Evolutionary conservation across 768 basidiomycete species (phyloP).

Genomic region (Dentipellis fragilis): DNA sequence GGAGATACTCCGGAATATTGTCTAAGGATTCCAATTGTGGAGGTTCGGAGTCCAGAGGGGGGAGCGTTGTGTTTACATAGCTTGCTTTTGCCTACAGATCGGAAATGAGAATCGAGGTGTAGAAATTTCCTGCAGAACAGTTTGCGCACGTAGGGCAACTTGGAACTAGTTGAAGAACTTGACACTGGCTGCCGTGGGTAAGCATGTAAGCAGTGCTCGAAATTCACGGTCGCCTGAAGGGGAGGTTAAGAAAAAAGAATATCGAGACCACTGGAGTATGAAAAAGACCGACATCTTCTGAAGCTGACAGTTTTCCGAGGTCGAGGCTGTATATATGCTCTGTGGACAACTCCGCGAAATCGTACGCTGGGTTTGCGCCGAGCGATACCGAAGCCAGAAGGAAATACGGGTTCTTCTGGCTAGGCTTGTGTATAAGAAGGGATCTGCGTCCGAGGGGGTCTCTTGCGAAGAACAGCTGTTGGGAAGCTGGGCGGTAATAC

Average conservation of each 20-base stretch:
- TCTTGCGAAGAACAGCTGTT: constrained; percentile 58
- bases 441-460: constrained; percentile 85
- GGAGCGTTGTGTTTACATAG: constrained; percentile 39
- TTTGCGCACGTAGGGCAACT: background rate
- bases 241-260: background rate
- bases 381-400: constrained; percentile 58
- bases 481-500: constrained; percentile 46
- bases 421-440: constrained; percentile 61
- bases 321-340: constrained; percentile 47
- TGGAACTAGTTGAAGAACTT: background rate
- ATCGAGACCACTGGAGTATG: background rate
- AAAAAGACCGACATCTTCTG: background rate
- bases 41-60: constrained; percentile 22
- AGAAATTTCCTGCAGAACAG: background rate
- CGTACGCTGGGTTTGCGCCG: constrained; percentile 33
- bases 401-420: constrained; percentile 36
- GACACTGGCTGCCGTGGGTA: background rate
- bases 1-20: constrained; percentile 33
- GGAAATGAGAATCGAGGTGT: background rate
- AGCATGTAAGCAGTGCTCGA: constrained; percentile 12
- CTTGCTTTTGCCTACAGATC: constrained; percentile 30
- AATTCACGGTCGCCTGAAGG: constrained; percentile 16
- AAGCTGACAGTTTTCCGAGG: constrained; percentile 19
- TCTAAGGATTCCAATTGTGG: constrained; percentile 28
- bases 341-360: constrained; percentile 56